phyloP scores from a whole-genome alignment of 2,329 filamentous ascomycete species.

The Sphaerulina populicola region DNA sequence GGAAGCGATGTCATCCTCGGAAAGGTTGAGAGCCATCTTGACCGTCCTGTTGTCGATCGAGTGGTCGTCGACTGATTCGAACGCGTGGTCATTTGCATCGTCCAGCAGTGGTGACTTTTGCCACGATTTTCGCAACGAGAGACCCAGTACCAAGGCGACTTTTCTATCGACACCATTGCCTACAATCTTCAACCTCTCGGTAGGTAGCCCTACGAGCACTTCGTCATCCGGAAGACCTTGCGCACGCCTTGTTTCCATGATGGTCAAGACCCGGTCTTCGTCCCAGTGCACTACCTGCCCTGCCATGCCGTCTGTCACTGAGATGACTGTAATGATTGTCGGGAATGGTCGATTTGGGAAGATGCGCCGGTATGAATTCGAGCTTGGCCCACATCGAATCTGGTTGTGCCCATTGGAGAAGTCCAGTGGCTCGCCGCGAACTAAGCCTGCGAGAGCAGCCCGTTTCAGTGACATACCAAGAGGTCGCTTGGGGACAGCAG shows the following conservation, averaged over 20 bases:
- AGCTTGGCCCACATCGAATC: conserved; percentile 14
- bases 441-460: conserved; percentile 24
- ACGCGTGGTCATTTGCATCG: neutral
- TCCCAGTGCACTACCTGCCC: conserved; percentile 57
- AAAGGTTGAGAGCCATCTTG: conserved; percentile 18
- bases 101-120: conserved; percentile 5
- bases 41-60: conserved; percentile 16
- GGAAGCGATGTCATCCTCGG: conserved; percentile 8
- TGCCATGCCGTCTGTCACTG: conserved; percentile 47
- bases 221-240: conserved; percentile 66
- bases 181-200: conserved; percentile 56
- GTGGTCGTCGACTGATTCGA: neutral
- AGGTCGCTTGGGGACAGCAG: conserved; percentile 52
- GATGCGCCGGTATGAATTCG: conserved; percentile 45
- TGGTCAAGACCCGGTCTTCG: conserved; percentile 52
- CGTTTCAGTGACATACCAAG: conserved; percentile 28
- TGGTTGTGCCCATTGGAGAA: conserved; percentile 15
- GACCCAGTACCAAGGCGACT: conserved; percentile 58
- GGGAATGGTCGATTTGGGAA: conserved; percentile 47
- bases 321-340: conserved; percentile 53
- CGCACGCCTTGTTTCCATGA: conserved; percentile 60
- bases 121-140: conserved; percentile 55
- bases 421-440: conserved; percentile 26
- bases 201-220: conserved; percentile 52
- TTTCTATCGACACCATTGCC: conserved; percentile 70